Evolutionary conservation across 1,284 basidiomycete genomes (phyloP), one percentile per base, ranked within the genome.

Genomic region (Apiotrichum sp.): DNA sequence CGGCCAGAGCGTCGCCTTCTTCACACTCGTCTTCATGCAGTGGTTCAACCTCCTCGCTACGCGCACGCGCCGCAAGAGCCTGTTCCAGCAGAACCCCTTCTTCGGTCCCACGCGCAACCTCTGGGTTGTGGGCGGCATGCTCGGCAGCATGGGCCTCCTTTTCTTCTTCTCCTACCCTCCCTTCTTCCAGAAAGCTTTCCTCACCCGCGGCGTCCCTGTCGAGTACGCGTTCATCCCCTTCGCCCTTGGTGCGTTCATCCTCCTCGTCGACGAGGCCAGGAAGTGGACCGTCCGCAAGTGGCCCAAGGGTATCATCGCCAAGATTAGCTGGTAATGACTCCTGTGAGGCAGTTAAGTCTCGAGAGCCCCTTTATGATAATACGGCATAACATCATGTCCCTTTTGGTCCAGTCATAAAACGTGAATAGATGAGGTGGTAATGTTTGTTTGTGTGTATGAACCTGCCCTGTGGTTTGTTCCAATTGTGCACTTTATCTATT

Each of bases 11-110:
- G 74, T 81, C 61, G 78, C 77, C 68, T 84, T 82, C 70, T 82
- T 83, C 75, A 85, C 82, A 35, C 78, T 87, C 42, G 81, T 87
- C 48, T 78, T 85, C 57, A 83, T 84, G 80, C 86, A 87, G 75
- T 86, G 82, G 79, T 83, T 79, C 64, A 84, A 81, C 60, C 71
- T 81, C 7, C 73, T 83, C 32, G 67, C 78, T 0, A 79, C 80
- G 2, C 79, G 82, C 22, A 81, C 80, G 1, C 78, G 81, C 51
- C 77, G 78, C 53, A 74, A 81, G 13, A 79, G 78, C 46, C 71
- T 83, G 55, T 72, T 82, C 65, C 76, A 79, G 53, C 77, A 82
- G 62, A 69, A 68, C 59, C 74, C 76, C 1, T 79, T 79, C 49
- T 57, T 72, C 16, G 58, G 67, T 38, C 47, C 56, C 7, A 59